Evolutionary conservation across 2,329 filamentous ascomycete genomes (phyloP), one percentile per base, ranked within the genome.

Genomic region (Alternaria sp.): DNA sequence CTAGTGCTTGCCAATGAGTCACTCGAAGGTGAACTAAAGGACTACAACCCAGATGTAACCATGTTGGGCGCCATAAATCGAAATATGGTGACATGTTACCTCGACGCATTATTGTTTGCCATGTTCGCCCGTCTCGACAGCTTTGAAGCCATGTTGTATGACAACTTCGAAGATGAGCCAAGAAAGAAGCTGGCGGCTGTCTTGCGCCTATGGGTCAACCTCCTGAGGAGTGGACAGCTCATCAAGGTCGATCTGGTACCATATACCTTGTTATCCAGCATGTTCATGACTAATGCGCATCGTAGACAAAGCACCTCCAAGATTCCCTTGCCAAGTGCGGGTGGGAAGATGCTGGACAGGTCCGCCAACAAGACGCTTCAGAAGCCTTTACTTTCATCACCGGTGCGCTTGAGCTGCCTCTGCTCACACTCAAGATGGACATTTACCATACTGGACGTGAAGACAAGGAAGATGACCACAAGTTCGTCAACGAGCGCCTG

Each of bases 381-480:
- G 95, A 99, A 79, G 94, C 94, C 1, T 98, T 98, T 75, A 92
- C 90, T 0, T 97, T 97, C 76, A 93, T 99, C 65, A 97, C 94
- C 0, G 94, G 93, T 67, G 93, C 90, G 22, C 85, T 99, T 20
- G 90, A 97, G 70, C 80, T 98, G 16, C 95, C 95, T 7, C 84
- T 98, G 2, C 85, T 98, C 27, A 94, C 94, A 0, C 81, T 98
- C 38, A 96, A 97, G 75, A 94, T 97, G 83, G 94, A 98, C 74
- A 89, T 98, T 14, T 97, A 94, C 69, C 95, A 97, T 73, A 92
- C 93, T 25, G 95, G 94, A 14, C 93, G 92, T 73, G 90, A 92
- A 71, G 87, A 90, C 63, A 90, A 91, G 51, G 87, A 88, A 41
- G 93, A 96, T 67, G 95, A 99, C 72, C 94, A 98, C 82, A 97